Conservation (phyloP, 148 eudicot species). For the Persicaria tinctoria region DNA sequence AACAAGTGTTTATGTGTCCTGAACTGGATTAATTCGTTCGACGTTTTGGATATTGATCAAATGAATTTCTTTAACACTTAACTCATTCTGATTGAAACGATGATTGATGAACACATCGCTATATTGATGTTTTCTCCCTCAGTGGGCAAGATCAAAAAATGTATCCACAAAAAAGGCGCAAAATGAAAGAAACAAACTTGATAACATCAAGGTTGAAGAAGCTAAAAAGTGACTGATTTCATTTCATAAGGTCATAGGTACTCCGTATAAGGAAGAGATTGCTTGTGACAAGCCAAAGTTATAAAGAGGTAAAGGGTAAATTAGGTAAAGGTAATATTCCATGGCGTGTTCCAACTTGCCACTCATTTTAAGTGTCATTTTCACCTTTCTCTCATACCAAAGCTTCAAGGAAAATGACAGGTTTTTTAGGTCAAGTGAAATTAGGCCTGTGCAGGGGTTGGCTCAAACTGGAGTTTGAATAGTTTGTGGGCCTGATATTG, state of each 20-base stretch:
- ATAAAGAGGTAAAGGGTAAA: not conserved
- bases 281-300: not conserved
- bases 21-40: not conserved
- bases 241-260: not conserved
- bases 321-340: not conserved
- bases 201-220: not conserved
- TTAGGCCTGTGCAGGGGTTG: not conserved
- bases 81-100: too few relatives aligned
- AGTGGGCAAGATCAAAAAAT: not conserved
- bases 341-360: conserved; percentile 7
- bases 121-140: not conserved
- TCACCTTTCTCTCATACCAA: conserved; percentile 10
- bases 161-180: not conserved
- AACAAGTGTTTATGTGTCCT: not conserved
- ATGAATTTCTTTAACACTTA: too few relatives aligned
- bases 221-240: not conserved
- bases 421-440: not conserved
- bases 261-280: not conserved
- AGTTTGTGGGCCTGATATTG: not conserved
- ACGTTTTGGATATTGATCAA: not conserved
- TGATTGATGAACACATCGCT: not conserved
- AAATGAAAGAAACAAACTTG: not conserved
- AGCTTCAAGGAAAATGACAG: not conserved
- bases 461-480: not conserved
- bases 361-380: not conserved